Evolutionary conservation across 192 early-diverging fungal species (phyloP).

Genomic region (Gonapodya prolifera): DNA sequence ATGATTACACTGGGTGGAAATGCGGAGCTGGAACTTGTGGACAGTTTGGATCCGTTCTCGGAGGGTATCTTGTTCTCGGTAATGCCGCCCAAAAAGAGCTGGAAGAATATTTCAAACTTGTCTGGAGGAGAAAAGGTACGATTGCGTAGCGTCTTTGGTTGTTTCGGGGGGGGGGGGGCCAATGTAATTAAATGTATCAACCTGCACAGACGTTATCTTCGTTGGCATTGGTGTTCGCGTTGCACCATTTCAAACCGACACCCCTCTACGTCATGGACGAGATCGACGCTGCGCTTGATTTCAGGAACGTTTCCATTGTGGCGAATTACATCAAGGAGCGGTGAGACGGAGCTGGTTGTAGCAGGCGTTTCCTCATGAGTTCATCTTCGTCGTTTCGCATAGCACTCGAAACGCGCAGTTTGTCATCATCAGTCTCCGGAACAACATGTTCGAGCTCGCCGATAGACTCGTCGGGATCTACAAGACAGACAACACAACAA

Average conservation of each 20-base stretch:
- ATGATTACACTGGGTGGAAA: conserved; percentile 98
- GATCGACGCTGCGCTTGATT: conserved; percentile 95
- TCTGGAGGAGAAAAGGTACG: conserved; percentile 98
- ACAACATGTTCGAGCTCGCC: conserved; percentile 99
- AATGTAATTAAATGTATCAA: neutral
- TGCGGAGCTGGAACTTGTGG: conserved; percentile 94
- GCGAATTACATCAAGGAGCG: conserved; percentile 98
- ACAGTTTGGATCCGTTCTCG: conserved; percentile 92
- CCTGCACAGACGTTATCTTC: conserved; percentile 73
- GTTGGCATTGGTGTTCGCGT: conserved; percentile 95
- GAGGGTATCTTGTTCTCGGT: conserved; percentile 97
- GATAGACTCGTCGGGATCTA: conserved; percentile 98
- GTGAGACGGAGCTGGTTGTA: neutral
- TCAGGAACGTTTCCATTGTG: conserved; percentile 97
- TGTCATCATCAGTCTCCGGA: conserved; percentile 93
- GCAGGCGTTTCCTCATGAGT: neutral
- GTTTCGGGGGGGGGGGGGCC: conserved; percentile 2
- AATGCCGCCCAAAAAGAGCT: conserved; percentile 99
- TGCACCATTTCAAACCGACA: conserved; percentile 98
- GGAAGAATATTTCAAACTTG: conserved; percentile 98
- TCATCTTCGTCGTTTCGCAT: neutral
- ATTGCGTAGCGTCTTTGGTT: neutral
- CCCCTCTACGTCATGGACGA: conserved; percentile 99
- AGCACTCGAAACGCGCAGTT: conserved; percentile 92
- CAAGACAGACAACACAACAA: conserved; percentile 86